A percentile compares a stretch with the other conserved stretches of the same genome.
These are phyloP conservation scores for Corniculantispora saksenae DNA, from an alignment of 2,329 filamentous ascomycete genomes.

Conservation along the genomic window DNA sequence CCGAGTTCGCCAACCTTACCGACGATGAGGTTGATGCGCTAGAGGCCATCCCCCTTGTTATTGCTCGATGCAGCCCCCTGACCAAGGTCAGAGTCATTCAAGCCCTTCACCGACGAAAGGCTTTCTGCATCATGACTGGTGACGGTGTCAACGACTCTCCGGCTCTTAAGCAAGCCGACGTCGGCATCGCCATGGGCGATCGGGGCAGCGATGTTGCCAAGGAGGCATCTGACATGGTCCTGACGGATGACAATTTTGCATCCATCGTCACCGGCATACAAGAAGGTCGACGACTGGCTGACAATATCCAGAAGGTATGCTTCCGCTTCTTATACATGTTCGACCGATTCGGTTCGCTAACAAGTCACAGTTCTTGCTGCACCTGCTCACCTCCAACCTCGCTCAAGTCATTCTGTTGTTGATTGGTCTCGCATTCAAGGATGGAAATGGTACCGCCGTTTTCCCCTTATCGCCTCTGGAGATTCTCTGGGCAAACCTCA, in stretches of 20 bases:
- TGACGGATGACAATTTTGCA: slow-evolving; percentile 87
- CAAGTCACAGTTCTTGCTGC: slow-evolving; percentile 54
- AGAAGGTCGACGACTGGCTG: slow-evolving; percentile 68
- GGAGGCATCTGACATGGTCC: slow-evolving; percentile 83
- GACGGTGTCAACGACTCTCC: slow-evolving; percentile 76
- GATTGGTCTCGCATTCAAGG: slow-evolving; percentile 69
- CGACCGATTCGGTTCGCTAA: slow-evolving; percentile 22
- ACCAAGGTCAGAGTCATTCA: slow-evolving; percentile 78
- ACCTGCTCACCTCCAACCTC: slow-evolving; percentile 69
- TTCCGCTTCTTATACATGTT: not conserved
- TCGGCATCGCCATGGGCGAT: slow-evolving; percentile 75
- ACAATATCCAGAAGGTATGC: slow-evolving; percentile 72
- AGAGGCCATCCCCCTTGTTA: slow-evolving; percentile 62
- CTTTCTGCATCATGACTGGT: slow-evolving; percentile 74
- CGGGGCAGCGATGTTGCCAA: slow-evolving; percentile 73
- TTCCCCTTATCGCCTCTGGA: slow-evolving; percentile 73
- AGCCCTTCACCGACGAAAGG: slow-evolving; percentile 67
- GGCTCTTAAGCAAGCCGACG: slow-evolving; percentile 70
- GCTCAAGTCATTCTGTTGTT: slow-evolving; percentile 70
- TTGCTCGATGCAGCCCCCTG: slow-evolving; percentile 68
- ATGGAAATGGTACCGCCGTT: slow-evolving; percentile 57
- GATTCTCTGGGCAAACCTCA: slow-evolving; percentile 76
- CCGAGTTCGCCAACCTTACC: slow-evolving; percentile 62
- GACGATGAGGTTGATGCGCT: slow-evolving; percentile 65
- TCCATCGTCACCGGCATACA: slow-evolving; percentile 74